Conservation (phyloP, 2,329 filamentous ascomycete genomes). For the Lojkania enalia region DNA sequence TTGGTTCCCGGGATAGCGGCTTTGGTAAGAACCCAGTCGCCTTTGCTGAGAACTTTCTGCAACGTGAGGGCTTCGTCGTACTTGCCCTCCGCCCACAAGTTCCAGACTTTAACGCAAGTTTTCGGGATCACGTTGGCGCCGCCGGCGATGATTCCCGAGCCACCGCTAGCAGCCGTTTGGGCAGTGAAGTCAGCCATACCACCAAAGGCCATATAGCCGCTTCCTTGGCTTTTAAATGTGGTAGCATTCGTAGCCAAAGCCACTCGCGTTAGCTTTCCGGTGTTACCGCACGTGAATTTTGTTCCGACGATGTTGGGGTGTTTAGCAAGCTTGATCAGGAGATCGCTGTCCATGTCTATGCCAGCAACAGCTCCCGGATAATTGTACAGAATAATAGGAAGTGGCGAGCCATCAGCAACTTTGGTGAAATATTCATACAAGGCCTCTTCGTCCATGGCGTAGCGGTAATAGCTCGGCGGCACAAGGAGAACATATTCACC, state of each 20-base stretch:
- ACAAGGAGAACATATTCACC: constrained; percentile 81
- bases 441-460: constrained; percentile 72
- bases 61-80: constrained; percentile 73
- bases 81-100: constrained; percentile 73
- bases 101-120: constrained; percentile 76
- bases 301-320: constrained; percentile 86
- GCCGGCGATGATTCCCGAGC: constrained; percentile 82
- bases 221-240: constrained; percentile 58
- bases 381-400: constrained; percentile 87
- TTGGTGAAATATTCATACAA: constrained; percentile 73
- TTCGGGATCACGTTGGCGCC: constrained; percentile 86
- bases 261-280: constrained; percentile 83
- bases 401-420: constrained; percentile 73
- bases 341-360: constrained; percentile 87
- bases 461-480: constrained; percentile 81
- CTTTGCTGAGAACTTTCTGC: constrained; percentile 76
- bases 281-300: constrained; percentile 91
- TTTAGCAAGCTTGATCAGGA: constrained; percentile 75
- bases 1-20: constrained; percentile 85
- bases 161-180: constrained; percentile 77
- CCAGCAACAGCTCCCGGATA: constrained; percentile 86
- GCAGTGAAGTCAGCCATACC: constrained; percentile 87
- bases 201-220: constrained; percentile 78
- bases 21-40: constrained; percentile 84
- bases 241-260: constrained; percentile 72